These are phyloP conservation scores for Hypoxylon fragiforme DNA, from an alignment of 495 filamentous ascomycete species.

Conservation along the genomic window DNA sequence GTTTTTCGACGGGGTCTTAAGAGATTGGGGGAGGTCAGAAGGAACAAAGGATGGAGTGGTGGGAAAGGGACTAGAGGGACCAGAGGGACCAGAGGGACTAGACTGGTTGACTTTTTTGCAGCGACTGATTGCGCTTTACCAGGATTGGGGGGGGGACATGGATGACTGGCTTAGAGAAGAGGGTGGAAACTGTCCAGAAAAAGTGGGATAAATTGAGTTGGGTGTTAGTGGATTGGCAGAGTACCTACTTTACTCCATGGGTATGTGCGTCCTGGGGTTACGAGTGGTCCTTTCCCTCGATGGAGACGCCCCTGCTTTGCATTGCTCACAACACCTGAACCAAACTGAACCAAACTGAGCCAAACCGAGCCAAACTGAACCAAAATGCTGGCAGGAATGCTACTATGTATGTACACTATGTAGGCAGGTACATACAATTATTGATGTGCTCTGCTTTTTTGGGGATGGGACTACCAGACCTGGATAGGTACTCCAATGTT, in stretches of 20 bases:
- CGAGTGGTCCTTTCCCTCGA: background rate
- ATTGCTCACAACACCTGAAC: too few relatives aligned
- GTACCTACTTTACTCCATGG: too few relatives aligned
- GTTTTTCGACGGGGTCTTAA: conserved; percentile 2
- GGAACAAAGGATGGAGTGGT: conserved; percentile 22
- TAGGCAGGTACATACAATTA: too few relatives aligned
- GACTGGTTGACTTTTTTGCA: conserved; percentile 22
- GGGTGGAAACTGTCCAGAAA: conserved; percentile 20
- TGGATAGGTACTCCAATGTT: too few relatives aligned
- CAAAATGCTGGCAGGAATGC: too few relatives aligned
- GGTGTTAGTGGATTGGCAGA: conserved; percentile 26
- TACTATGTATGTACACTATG: too few relatives aligned
- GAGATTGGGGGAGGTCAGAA: conserved; percentile 12
- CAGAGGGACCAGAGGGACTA: conserved; percentile 19
- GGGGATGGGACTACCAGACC: too few relatives aligned
- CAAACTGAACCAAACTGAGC: too few relatives aligned
- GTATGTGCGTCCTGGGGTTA: background rate
- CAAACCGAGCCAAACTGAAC: too few relatives aligned
- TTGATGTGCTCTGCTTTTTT: too few relatives aligned
- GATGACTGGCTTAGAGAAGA: conserved; percentile 31
- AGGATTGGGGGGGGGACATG: conserved; percentile 17
- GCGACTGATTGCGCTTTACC: conserved; percentile 28
- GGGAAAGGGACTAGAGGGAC: too few relatives aligned
- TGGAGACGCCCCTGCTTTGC: background rate
- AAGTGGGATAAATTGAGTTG: conserved; percentile 15